phyloP scores from a whole-genome alignment of 805 yeast genomes.

The Ogataea nitratoaversa region DNA sequence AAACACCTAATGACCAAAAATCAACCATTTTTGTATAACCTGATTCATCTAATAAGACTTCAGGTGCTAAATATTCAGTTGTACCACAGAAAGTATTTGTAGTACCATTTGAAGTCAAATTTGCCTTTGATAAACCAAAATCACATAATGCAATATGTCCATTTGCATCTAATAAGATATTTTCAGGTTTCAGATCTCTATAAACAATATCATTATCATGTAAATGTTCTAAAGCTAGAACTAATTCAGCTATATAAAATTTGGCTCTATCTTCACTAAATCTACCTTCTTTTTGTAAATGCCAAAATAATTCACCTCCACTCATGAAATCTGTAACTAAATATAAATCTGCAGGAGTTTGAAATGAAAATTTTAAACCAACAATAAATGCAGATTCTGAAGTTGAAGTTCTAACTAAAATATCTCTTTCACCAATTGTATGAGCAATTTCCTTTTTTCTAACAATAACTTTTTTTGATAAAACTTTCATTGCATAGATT shows the following conservation, averaged over 20 bases:
- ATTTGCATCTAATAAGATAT: slow-evolving; percentile 89
- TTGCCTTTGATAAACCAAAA: slow-evolving; percentile 94
- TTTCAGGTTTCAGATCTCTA: slow-evolving; percentile 96
- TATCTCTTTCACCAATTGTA: slow-evolving; percentile 95
- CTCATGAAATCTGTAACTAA: slow-evolving; percentile 96
- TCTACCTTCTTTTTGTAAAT: slow-evolving; percentile 93
- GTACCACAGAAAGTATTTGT: slow-evolving; percentile 98
- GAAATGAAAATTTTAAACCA: slow-evolving; percentile 92
- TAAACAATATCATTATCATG: slow-evolving; percentile 96
- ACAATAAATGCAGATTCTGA: slow-evolving; percentile 81
- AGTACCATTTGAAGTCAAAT: slow-evolving; percentile 77
- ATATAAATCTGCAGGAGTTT: slow-evolving; percentile 88
- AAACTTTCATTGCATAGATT: slow-evolving; percentile 95
- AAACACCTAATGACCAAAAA: slow-evolving; percentile 96
- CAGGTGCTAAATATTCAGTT: slow-evolving; percentile 97
- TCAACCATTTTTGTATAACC: slow-evolving; percentile 99
- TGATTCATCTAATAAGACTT: slow-evolving; percentile 87
- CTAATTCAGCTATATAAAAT: slow-evolving; percentile 94
- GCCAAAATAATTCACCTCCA: slow-evolving; percentile 79
- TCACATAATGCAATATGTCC: slow-evolving; percentile 98
- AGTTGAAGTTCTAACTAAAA: slow-evolving; percentile 86
- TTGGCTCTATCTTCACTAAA: slow-evolving; percentile 92
- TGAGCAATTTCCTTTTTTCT: slow-evolving; percentile 97
- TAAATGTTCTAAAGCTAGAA: slow-evolving; percentile 86
- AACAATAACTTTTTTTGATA: slow-evolving; percentile 91